Evolutionary conservation across 192 early-diverging fungal genomes (phyloP), one percentile per base, ranked within the genome.

Genomic region (Coemansia sp.): DNA sequence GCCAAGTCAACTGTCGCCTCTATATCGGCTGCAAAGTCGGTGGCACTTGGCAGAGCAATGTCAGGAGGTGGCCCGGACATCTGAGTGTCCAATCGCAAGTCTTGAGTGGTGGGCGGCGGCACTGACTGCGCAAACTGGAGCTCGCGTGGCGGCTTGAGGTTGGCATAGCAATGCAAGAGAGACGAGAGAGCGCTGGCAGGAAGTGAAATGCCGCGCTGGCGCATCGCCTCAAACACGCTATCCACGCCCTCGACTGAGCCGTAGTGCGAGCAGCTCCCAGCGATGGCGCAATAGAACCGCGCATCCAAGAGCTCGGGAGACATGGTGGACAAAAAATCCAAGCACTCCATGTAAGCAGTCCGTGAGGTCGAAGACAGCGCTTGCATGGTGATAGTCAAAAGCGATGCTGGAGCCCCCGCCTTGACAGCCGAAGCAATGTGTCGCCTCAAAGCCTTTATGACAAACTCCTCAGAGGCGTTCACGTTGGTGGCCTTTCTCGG

Each of bases 261-360:
- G 11, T 40, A 57, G 27, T 44, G 65, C 5, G 71, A 49, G 53
- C 76, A 84, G 11, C 76, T 77, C 10, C 36, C 20, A 1, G 71
- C 71, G 38, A 78, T 71, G 3, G 81, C 76, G 18, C 65, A 70
- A 36, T 70, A 76, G 36, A 66, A 55, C 33, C 6, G 18, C 18
- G 46, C 39, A 40, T 50, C 38, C n/a, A 63, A 22, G 1, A 44
- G 24, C n/a, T 33, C 41, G 3, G 27, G 29, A 0, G 40, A 27
- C 11, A 74, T 12, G 20, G 5, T 7, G 4, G 62, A 22, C 36
- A 84, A 46, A 13, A 79, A 49, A 5, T 57, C 49, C 47, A 84
- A 46, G 29, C 71, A 75, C 22, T 68, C 29, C 29, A 38, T 43
- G 53, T 73, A 70, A 1, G 44, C 64, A 13, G 10, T 53, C 6